Conservation (phyloP, 2,329 filamentous ascomycete species). For the Verticillium albo-atrum region DNA sequence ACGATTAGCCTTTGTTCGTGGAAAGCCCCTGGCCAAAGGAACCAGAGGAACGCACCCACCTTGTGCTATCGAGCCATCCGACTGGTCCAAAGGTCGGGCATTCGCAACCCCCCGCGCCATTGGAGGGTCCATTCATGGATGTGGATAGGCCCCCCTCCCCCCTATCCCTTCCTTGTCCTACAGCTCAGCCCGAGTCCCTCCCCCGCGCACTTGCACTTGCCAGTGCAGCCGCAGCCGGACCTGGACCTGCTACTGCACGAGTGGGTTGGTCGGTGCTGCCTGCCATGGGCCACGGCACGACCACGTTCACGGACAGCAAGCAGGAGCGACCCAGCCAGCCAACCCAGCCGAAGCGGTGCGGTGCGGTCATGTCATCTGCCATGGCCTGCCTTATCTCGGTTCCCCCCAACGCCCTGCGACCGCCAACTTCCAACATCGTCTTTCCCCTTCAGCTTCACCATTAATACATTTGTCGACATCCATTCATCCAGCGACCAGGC, state of each 20-base stretch:
- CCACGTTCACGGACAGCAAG: neutral
- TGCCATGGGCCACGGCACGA: neutral
- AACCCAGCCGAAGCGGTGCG: neutral
- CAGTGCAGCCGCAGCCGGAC: neutral
- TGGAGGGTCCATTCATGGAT: neutral
- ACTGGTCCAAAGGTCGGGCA: neutral
- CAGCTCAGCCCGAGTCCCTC: neutral
- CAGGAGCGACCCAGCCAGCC: neutral
- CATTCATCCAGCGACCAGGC: neutral
- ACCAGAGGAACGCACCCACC: neutral
- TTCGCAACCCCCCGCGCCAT: neutral
- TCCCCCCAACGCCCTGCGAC: neutral
- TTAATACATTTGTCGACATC: neutral
- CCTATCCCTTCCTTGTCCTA: neutral
- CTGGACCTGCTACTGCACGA: neutral
- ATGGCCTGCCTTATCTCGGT: neutral
- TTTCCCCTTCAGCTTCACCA: neutral
- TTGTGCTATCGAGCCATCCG: neutral
- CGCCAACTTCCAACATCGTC: neutral
- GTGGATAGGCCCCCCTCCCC: conserved; percentile 1
- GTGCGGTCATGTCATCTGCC: neutral
- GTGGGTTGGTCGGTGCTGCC: neutral
- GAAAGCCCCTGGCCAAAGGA: neutral
- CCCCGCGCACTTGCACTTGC: neutral
- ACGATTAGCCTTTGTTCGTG: neutral